Evolutionary conservation across 2,329 filamentous ascomycete genomes (phyloP), one percentile per base, ranked within the genome.

Genomic region (Apiospora pterosperma): DNA sequence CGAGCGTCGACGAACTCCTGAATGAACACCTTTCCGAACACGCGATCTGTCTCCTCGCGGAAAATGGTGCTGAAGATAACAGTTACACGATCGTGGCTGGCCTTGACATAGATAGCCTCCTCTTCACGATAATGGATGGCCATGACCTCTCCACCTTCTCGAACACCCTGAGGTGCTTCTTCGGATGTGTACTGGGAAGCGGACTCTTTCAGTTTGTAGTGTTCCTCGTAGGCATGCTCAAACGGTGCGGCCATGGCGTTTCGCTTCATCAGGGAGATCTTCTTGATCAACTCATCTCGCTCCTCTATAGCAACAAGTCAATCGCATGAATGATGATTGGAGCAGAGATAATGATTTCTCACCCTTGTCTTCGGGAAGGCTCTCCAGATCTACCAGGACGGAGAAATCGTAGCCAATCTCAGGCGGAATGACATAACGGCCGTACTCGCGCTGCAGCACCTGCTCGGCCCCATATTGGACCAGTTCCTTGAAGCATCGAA

Each of bases 11-110:
- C 96, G 70, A 99, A 99, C 79, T 99, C 96, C 81, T 97, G 94
- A 71, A 99, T 88, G 76, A 99, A 99, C 16, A 99, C 93, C 81
- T 97, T 98, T 72, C 96, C 96, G 74, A 97, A 99, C 65, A 99
- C 92, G 67, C 95, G 86, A 76, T 99, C 96, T 63, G 96, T 99
- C 81, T 99, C 96, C 76, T 99, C 96, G 65, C 93, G 87, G 85
- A 99, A 99, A 62, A 98, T 88, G 48, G 96, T 99, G 80, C 93
- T 97, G 85, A 99, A 99, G 75, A 99, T 99, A 74, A 99, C 94
- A 0, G 96, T 99, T 62, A 99, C 96, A 74, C 96, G 90, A 77
- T 99, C 96, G 81, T 96, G 92, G 78, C 92, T 96, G 67, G 96
- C 95, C 82, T 99, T 98, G 82, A 99, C 91, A 79, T 97, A 99